phyloP scores from a whole-genome alignment of 2,329 filamentous ascomycete species.

The Tolypocladium sp. region DNA sequence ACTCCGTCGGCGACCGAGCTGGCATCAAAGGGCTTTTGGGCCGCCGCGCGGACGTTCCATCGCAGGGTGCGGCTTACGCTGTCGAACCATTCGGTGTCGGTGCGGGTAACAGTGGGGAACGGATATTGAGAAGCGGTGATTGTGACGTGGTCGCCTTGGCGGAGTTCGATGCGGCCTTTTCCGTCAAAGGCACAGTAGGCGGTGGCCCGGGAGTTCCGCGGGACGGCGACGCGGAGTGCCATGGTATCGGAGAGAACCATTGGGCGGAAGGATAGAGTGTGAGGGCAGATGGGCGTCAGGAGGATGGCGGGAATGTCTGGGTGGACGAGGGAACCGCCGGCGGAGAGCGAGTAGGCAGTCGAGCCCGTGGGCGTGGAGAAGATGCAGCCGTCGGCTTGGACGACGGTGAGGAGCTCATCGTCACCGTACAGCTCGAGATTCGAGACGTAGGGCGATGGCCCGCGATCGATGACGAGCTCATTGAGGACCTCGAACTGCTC shows the following conservation, averaged over 20 bases:
- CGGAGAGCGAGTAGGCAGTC: constrained; percentile 92
- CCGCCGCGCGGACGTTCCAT: constrained; percentile 90
- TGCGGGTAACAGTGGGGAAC: constrained; percentile 90
- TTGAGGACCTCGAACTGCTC: constrained; percentile 98
- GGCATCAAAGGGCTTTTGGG: constrained; percentile 79
- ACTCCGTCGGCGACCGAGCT: constrained; percentile 24
- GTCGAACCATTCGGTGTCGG: constrained; percentile 91
- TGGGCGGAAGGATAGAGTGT: constrained; percentile 91
- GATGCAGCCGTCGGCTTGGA: constrained; percentile 95
- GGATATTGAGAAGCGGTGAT: constrained; percentile 94
- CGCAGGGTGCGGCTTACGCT: constrained; percentile 84
- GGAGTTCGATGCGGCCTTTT: constrained; percentile 88
- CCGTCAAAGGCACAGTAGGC: constrained; percentile 97
- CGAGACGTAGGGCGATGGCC: constrained; percentile 92
- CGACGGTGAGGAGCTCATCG: constrained; percentile 86
- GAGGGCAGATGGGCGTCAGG: constrained; percentile 93
- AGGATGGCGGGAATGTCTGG: constrained; percentile 95
- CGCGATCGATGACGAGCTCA: constrained; percentile 95
- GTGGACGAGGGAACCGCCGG: constrained; percentile 89
- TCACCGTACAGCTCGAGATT: constrained; percentile 95
- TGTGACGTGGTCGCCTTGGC: constrained; percentile 89
- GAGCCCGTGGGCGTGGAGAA: constrained; percentile 93
- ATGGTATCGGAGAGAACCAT: constrained; percentile 97
- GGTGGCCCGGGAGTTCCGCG: constrained; percentile 75
- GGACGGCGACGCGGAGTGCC: constrained; percentile 81